These are phyloP conservation scores for Passalora sequoiae DNA, from an alignment of 2,329 filamentous ascomycete genomes.

Conservation along the genomic window DNA sequence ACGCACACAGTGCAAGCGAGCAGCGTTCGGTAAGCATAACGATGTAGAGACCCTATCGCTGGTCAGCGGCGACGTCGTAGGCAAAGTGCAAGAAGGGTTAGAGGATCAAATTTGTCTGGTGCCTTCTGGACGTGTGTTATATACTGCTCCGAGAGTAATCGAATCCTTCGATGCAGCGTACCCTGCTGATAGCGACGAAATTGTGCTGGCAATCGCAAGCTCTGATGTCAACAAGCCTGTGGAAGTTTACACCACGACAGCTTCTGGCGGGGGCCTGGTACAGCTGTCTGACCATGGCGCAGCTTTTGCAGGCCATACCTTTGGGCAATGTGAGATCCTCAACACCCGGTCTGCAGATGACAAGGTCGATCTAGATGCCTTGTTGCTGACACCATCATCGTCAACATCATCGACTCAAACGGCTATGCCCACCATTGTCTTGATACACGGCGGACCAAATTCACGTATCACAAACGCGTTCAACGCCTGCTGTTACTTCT, in stretches of 20 bases:
- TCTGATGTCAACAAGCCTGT: conserved; percentile 27
- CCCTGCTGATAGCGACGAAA: conserved; percentile 19
- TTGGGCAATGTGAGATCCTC: conserved; percentile 26
- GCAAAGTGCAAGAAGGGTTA: conserved; percentile 21
- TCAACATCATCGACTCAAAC: conserved; percentile 6
- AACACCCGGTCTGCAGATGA: conserved; percentile 29
- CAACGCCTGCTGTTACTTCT: conserved; percentile 27
- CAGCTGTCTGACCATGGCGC: conserved; percentile 24
- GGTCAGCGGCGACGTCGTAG: conserved; percentile 16
- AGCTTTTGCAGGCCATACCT: conserved; percentile 13
- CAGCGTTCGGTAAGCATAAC: conserved; percentile 18
- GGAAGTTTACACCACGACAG: conserved; percentile 32
- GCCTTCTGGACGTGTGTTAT: conserved; percentile 7
- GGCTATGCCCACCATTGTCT: conserved; percentile 33
- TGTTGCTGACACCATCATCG: conserved; percentile 26
- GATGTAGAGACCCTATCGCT: conserved; percentile 14
- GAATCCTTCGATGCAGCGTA: conserved; percentile 19
- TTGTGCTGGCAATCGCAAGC: conserved; percentile 27
- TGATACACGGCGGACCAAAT: conserved; percentile 38
- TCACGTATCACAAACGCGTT: conserved; percentile 30
- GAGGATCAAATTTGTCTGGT: conserved; percentile 21
- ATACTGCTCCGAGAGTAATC: conserved; percentile 10
- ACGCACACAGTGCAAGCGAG: conserved; percentile 7
- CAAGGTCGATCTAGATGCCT: conserved; percentile 28
- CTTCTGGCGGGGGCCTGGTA: conserved; percentile 16